These are phyloP conservation scores for Boletellus ananiceps DNA, from an alignment of 768 basidiomycete species.

Conservation along the genomic window DNA sequence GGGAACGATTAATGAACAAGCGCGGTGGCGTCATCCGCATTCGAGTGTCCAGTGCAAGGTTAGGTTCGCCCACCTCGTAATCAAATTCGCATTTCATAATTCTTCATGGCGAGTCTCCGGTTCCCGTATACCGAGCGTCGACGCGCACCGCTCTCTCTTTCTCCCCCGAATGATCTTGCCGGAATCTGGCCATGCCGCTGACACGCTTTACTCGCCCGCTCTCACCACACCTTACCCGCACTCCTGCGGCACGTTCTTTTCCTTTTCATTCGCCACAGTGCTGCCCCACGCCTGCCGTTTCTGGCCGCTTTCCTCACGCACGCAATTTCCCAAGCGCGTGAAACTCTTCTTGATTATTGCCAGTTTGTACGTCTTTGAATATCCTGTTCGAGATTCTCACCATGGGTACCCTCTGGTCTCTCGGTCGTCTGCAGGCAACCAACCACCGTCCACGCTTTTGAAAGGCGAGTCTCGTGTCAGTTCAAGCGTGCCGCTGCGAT, in stretches of 20 bases:
- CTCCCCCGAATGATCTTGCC: slow-evolving; percentile 48
- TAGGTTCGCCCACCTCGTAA: slow-evolving; percentile 37
- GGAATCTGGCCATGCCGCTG: slow-evolving; percentile 50
- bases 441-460: slow-evolving; percentile 16
- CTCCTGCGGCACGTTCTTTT: slow-evolving; percentile 59
- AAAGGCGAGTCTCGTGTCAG: slow-evolving; percentile 28
- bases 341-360: slow-evolving; percentile 26
- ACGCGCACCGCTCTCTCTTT: slow-evolving; percentile 35
- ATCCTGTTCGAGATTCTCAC: slow-evolving; percentile 29
- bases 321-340: slow-evolving; percentile 26
- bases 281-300: slow-evolving; percentile 57
- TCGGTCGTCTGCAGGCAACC: slow-evolving; percentile 26
- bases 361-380: slow-evolving; percentile 31
- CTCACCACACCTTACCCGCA: slow-evolving; percentile 55
- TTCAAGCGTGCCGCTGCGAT: slow-evolving; percentile 25
- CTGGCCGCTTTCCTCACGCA: slow-evolving; percentile 40
- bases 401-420: slow-evolving; percentile 8
- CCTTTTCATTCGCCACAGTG: slow-evolving; percentile 43
- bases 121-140: slow-evolving; percentile 27
- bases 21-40: slow-evolving; percentile 29
- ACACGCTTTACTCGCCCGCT: slow-evolving; percentile 47
- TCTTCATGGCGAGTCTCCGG: slow-evolving; percentile 27
- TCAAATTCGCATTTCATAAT: slow-evolving; percentile 42
- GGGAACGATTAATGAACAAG: slow-evolving; percentile 32
- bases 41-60: slow-evolving; percentile 31